A percentile compares a stretch with the other conserved stretches of the same genome.
Conservation (phyloP, 805 yeast genomes). For the Martiniozyma abietophila region DNA sequence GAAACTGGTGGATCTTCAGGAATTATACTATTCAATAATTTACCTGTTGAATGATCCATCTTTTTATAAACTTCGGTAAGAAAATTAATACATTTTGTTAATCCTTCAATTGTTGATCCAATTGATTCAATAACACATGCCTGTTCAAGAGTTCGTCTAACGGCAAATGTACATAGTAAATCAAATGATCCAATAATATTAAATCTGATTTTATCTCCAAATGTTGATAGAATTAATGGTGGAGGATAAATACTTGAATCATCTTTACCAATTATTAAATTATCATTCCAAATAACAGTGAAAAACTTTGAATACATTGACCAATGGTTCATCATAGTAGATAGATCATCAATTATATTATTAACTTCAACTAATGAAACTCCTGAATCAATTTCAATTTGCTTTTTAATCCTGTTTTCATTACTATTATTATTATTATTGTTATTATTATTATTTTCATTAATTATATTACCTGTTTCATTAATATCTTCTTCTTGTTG, state of each 20-base stretch:
- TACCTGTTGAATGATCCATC: conserved; percentile 11
- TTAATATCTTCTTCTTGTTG: conserved; percentile 26
- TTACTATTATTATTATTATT: too few species aligned
- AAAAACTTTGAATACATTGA: conserved; percentile 66
- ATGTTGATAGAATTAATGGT: conserved; percentile 44
- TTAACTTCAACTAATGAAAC: conserved; percentile 57
- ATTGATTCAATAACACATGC: conserved; percentile 73
- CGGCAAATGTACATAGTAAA: conserved; percentile 50
- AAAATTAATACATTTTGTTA: conserved; percentile 22
- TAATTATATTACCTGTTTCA: conserved; percentile 12
- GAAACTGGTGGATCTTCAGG: conserved; percentile 63
- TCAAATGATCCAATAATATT: conserved; percentile 58
- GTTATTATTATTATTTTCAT: conserved; percentile 9
- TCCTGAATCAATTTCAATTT: conserved; percentile 16
- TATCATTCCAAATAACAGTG: conserved; percentile 54
- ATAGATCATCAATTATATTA: conserved; percentile 57
- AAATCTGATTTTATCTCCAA: conserved; percentile 44
- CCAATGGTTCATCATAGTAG: conserved; percentile 81
- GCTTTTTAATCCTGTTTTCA: conserved; percentile 23
- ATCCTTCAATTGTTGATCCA: conserved; percentile 42
- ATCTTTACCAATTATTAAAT: background rate
- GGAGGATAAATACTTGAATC: conserved; percentile 34
- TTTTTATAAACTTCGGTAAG: conserved; percentile 17
- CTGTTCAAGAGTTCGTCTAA: conserved; percentile 71
- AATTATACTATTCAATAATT: conserved; percentile 19